Base-by-base conservation (phyloP, 1,139 yeast species). In the Pneumocystis jirovecii region DNA sequence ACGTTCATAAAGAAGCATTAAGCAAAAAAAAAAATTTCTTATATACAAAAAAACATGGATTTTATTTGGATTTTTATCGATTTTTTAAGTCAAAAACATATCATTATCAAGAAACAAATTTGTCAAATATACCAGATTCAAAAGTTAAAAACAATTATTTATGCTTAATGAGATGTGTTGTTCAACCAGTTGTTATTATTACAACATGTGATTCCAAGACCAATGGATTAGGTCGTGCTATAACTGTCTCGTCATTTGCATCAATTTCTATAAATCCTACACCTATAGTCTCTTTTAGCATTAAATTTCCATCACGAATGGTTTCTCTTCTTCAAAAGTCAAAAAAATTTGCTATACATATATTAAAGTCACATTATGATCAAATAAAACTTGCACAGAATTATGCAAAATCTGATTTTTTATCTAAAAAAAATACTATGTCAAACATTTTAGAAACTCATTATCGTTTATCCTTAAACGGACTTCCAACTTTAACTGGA, bases 171-270 rank as follows among this genome's bases (percentile, higher is more conserved):
- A 60, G 17, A 31, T 60, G 61, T 12, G 37, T 60, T 60, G 31
- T 42, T 12, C 61, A 60, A 7, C 61, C 61, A 29, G 61, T 39
- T 60, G 61, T 60, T 25, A 60, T 60, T 21, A 31, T 60, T 15
- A 60, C 61, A 12, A 60, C 61, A 21, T 10, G 5, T 42, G 44
- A 42, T 25, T 29, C 7, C 3, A 25, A 60, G 15, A 60, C 12
- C 6, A 39, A 60, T 7, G 45, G 45, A 15, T 12, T 60, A 15
- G 45, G 61, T 12, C 40, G 61, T 3, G 61, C 45, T 12, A 60
- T 60, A 21, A 60, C 61, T 5, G 40, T 60, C 3, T 60, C 61
- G 21, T 60, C 61, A 42, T 60, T 60, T 60, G 29, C 44, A 21
- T 39, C 61, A 10, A 39, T 60, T 31, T 60, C 40, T 21, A 21